Base-by-base conservation (phyloP, 345 rosid species). In the Citrus trifoliata region DNA sequence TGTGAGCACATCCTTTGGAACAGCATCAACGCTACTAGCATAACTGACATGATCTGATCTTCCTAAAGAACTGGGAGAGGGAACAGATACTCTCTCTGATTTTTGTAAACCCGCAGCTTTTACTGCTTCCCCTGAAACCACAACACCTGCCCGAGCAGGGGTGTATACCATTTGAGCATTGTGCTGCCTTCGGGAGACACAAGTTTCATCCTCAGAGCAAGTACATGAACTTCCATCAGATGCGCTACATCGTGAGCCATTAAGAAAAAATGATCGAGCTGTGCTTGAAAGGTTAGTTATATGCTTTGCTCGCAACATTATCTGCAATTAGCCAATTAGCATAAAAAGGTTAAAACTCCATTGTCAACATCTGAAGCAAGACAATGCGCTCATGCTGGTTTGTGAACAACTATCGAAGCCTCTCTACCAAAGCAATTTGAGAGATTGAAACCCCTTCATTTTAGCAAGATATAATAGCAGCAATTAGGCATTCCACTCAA, bases 241-340 rank as follows among this genome's bases (percentile, higher is more conserved):
- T 40, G 87, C 81, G 82, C 86, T 82, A 73, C 88, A 83, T 67
- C 93, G 86, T 33, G 98, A 80, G 53, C 97, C 98, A 82, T 74
- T 79, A 7, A 95, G 80, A 25, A 93, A 84, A 84, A 90, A 87
- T 40, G 91, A 86, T 78, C 98, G 86, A 37, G 97, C 95, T 76
- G 81, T 85, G 77, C 84, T 90, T 82, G 98, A 93, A 79, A 95
- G 90, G 78, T 85, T 92, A 80, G 87, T 76, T 55, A 95, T 66
- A 28, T 86, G 93, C 88, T 95, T 93, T 74, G 94, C 85, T 53
- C 97, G 88, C 79, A 92, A 73, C 98, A 95, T 93, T 78, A 76
- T 87, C 87, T 81, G 85, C 84, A 85, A 71, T 75, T 32, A 62
- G 51, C 4, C 51, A 46, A 46, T 46, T 46, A 46, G 68, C 59